Percentiles rank a stretch among this genome's conserved stretches.
Conservation (phyloP, 768 basidiomycete species). For the Tubosaeta brunneosetosa region DNA sequence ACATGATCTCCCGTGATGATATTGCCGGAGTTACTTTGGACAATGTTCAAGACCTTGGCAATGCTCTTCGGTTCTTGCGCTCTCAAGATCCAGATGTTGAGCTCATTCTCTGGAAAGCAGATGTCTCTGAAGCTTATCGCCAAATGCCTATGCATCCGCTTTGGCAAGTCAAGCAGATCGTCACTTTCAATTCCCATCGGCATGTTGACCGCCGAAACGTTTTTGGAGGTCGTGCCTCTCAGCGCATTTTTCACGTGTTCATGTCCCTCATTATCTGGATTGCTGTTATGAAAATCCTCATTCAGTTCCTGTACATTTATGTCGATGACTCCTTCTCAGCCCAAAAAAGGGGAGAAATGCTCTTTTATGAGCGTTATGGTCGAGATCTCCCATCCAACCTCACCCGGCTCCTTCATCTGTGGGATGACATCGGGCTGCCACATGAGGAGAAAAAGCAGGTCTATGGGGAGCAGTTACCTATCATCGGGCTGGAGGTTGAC, state of each 20-base stretch:
- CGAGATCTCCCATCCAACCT: background rate
- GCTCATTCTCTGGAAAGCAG: background rate
- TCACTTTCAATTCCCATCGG: slow-evolving; percentile 7
- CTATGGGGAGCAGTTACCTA: background rate
- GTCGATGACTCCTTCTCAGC: slow-evolving; percentile 26
- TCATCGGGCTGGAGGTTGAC: slow-evolving; percentile 37
- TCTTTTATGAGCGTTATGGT: slow-evolving; percentile 1
- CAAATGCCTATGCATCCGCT: slow-evolving; percentile 35
- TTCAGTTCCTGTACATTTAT: slow-evolving; percentile 25
- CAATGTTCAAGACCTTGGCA: too few relatives aligned
- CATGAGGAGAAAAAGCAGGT: slow-evolving; percentile 17
- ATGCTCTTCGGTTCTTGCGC: too few relatives aligned
- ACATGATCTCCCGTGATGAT: too few relatives aligned
- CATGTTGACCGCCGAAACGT: slow-evolving; percentile 24
- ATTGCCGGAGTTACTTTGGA: too few relatives aligned
- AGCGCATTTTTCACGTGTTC: slow-evolving; percentile 29
- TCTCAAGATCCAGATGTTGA: too few relatives aligned
- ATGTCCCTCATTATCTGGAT: too few relatives aligned
- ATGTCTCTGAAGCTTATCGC: background rate
- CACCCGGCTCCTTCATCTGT: slow-evolving; percentile 22
- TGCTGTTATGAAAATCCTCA: too few relatives aligned
- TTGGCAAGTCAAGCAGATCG: slow-evolving; percentile 41
- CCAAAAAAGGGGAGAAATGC: background rate
- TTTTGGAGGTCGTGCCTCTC: slow-evolving; percentile 23
- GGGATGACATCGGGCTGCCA: slow-evolving; percentile 29